phyloP scores from a whole-genome alignment of 2,329 filamentous ascomycete species.

The Chrysoporthe deuterocubensis region DNA sequence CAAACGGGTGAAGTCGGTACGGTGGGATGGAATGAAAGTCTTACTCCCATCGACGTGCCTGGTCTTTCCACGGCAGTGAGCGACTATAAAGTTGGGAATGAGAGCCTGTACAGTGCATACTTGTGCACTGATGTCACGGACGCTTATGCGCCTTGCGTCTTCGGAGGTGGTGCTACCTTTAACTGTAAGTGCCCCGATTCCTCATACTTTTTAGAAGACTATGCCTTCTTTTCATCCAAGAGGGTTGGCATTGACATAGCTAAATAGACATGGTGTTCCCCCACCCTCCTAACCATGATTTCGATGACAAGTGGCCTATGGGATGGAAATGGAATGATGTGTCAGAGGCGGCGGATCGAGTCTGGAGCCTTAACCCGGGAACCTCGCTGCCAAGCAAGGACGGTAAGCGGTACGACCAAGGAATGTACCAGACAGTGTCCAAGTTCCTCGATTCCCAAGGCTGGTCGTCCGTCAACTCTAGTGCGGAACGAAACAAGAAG shows the following conservation, averaged over 20 bases:
- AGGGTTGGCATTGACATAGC: background rate
- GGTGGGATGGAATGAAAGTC: conserved; percentile 39
- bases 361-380: conserved; percentile 36
- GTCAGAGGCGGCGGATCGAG: conserved; percentile 33
- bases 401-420: conserved; percentile 30
- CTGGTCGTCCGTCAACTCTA: conserved; percentile 29
- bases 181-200: conserved; percentile 38
- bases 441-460: conserved; percentile 27
- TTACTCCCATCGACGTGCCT: conserved; percentile 39
- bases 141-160: conserved; percentile 36
- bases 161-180: conserved; percentile 42
- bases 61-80: conserved; percentile 34
- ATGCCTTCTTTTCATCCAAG: background rate
- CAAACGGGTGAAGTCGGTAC: conserved; percentile 37
- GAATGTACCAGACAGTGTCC: conserved; percentile 26
- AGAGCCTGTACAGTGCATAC: conserved; percentile 19
- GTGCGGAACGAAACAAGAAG: conserved; percentile 30
- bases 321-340: conserved; percentile 38
- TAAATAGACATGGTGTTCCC: conserved; percentile 29
- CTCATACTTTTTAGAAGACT: no score
- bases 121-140: conserved; percentile 13
- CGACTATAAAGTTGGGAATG: conserved; percentile 30
- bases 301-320: conserved; percentile 37
- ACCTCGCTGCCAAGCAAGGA: conserved; percentile 35
- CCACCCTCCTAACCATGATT: conserved; percentile 39